A percentile compares a stretch with the other conserved stretches of the same genome.
phyloP scores from a whole-genome alignment of 164 flowering plant species.

The Houttuynia cordata region DNA sequence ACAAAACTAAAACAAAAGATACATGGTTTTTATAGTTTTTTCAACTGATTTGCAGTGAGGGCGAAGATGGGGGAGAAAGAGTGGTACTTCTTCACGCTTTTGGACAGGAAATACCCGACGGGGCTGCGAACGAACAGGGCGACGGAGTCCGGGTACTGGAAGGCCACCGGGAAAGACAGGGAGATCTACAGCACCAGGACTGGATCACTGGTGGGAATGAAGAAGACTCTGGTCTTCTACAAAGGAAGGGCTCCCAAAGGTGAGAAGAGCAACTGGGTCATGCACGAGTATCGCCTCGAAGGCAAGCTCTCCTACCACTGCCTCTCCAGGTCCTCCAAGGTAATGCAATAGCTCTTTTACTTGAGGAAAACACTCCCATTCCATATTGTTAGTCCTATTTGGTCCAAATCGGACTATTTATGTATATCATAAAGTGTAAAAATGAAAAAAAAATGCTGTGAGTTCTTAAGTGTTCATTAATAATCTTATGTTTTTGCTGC shows the following conservation, averaged over 20 bases:
- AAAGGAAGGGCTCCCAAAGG: slow-evolving; percentile 95
- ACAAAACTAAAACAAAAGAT: not conserved
- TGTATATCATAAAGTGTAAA: too few species aligned
- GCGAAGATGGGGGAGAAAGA: slow-evolving; percentile 96
- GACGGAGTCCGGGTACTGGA: slow-evolving; percentile 96
- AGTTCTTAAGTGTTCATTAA: too few species aligned
- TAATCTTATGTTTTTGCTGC: too few species aligned
- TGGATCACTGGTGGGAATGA: slow-evolving; percentile 77
- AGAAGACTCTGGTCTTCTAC: slow-evolving; percentile 95
- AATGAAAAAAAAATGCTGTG: too few species aligned
- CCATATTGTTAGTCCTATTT: too few species aligned
- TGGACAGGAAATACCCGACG: slow-evolving; percentile 88
- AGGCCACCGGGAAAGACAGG: slow-evolving; percentile 92
- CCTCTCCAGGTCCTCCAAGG: slow-evolving; percentile 76
- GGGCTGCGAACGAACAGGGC: slow-evolving; percentile 90
- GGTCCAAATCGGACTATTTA: too few species aligned
- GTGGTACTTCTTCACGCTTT: slow-evolving; percentile 85
- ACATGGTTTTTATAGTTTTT: not conserved
- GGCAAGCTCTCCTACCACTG: slow-evolving; percentile 86
- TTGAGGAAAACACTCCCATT: too few species aligned
- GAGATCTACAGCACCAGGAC: slow-evolving; percentile 85
- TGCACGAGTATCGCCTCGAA: slow-evolving; percentile 98
- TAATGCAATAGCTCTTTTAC: too few species aligned
- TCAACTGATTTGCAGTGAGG: slow-evolving; percentile 31
- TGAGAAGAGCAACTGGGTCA: slow-evolving; percentile 95